Conservation (phyloP, 225 moss, liverwort and hornwort genomes). For the Neckera pumila region DNA sequence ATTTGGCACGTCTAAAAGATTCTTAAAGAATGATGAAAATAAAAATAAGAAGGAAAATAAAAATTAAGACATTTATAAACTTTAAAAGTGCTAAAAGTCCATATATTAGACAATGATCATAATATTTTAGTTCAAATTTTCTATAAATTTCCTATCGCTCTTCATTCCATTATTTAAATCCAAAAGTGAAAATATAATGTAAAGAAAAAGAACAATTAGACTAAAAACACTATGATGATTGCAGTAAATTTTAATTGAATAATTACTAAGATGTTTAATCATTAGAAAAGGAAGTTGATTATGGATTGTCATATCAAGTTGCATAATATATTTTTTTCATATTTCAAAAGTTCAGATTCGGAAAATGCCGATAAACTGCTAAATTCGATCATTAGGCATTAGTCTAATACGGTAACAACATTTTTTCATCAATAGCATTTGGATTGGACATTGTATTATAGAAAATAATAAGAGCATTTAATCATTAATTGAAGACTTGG, state of each 20-base stretch:
- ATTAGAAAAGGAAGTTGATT: neutral
- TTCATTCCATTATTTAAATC: neutral
- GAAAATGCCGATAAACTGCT: too few species aligned
- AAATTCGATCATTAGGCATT: neutral
- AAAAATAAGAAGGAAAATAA: neutral
- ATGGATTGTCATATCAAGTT: neutral
- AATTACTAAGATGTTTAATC: neutral
- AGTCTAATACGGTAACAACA: too few species aligned
- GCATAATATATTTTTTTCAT: neutral
- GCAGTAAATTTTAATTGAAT: neutral
- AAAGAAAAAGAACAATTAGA: neutral
- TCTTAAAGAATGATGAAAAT: neutral
- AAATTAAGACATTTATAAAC: neutral
- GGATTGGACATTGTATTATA: rapidly evolving
- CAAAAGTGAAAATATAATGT: neutral
- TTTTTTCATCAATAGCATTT: neutral
- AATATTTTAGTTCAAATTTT: neutral
- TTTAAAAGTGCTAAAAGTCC: neutral
- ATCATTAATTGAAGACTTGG: neutral
- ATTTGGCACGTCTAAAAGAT: too few species aligned
- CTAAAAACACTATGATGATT: neutral
- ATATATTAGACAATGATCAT: neutral
- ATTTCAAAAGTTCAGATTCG: neutral
- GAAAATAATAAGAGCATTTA: too few species aligned
- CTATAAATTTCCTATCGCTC: neutral